Conservation (phyloP, 192 early-diverging fungal genomes). For the Radiomyces spectabilis region DNA sequence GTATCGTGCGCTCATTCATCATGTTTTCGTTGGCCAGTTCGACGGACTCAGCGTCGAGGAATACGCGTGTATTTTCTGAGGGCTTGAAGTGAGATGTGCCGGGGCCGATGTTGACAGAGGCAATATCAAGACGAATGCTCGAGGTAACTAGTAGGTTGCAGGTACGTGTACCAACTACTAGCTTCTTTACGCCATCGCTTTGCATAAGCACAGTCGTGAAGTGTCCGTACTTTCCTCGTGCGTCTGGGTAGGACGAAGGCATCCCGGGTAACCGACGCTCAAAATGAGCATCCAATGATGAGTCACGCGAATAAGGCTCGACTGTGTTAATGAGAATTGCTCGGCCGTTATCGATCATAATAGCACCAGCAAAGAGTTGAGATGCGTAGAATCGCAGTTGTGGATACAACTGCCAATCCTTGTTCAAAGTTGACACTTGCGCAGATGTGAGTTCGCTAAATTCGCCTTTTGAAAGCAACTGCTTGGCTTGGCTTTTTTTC, state of each 20-base stretch:
- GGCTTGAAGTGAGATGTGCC: not conserved
- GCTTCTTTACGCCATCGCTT: too few species aligned
- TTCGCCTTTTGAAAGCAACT: too few species aligned
- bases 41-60: not conserved
- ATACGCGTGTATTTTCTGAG: not conserved
- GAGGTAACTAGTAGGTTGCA: not conserved
- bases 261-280: too few species aligned
- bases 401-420: too few species aligned
- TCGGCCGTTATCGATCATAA: not conserved
- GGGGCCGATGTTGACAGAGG: not conserved
- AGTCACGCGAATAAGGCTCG: not conserved
- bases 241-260: too few species aligned
- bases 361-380: conserved; percentile 2
- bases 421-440: too few species aligned
- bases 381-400: too few species aligned
- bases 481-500: too few species aligned
- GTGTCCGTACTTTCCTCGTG: too few species aligned
- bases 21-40: not conserved
- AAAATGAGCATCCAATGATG: not conserved
- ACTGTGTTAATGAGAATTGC: conserved; percentile 5
- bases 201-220: too few species aligned
- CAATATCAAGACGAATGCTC: conserved; percentile 4
- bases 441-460: too few species aligned
- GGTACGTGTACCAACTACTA: not conserved
- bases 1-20: not conserved